phyloP scores from a whole-genome alignment of 2,329 filamentous ascomycete genomes.

The Aspergillus caelatus region DNA sequence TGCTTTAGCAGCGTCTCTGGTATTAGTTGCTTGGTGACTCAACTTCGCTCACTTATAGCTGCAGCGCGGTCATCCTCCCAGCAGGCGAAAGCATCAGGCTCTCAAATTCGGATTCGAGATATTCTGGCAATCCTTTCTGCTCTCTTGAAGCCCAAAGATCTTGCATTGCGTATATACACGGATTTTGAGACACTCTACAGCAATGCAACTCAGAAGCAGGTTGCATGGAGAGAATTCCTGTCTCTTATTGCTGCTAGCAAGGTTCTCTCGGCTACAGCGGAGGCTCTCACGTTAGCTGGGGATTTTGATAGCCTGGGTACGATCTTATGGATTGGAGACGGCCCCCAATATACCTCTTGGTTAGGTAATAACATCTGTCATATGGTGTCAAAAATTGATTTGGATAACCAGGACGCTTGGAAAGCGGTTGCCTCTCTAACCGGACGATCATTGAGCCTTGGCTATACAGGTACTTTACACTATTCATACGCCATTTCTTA shows the following conservation, averaged over 20 bases:
- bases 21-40: slow-evolving; percentile 74
- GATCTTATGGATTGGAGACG: slow-evolving; percentile 65
- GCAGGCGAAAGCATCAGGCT: slow-evolving; percentile 37
- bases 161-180: slow-evolving; percentile 48
- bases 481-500: not conserved
- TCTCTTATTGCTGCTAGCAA: slow-evolving; percentile 62
- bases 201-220: slow-evolving; percentile 49
- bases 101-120: slow-evolving; percentile 37
- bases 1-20: slow-evolving; percentile 76
- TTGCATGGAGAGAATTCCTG: slow-evolving; percentile 67
- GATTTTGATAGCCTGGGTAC: slow-evolving; percentile 27
- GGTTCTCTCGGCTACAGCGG: slow-evolving; percentile 60
- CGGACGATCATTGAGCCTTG: slow-evolving; percentile 67
- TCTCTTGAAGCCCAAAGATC: slow-evolving; percentile 48
- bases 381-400: slow-evolving; percentile 47
- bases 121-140: slow-evolving; percentile 39
- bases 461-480: slow-evolving; percentile 64
- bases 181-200: slow-evolving; percentile 46
- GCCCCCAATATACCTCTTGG: slow-evolving; percentile 70
- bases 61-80: slow-evolving; percentile 26
- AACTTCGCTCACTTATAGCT: slow-evolving; percentile 63
- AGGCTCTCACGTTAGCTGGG: slow-evolving; percentile 50
- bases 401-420: slow-evolving; percentile 32
- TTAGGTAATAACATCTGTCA: slow-evolving; percentile 64
- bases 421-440: slow-evolving; percentile 49